phyloP scores from a whole-genome alignment of 179 eudicot species.

The Spergularia azorica region DNA sequence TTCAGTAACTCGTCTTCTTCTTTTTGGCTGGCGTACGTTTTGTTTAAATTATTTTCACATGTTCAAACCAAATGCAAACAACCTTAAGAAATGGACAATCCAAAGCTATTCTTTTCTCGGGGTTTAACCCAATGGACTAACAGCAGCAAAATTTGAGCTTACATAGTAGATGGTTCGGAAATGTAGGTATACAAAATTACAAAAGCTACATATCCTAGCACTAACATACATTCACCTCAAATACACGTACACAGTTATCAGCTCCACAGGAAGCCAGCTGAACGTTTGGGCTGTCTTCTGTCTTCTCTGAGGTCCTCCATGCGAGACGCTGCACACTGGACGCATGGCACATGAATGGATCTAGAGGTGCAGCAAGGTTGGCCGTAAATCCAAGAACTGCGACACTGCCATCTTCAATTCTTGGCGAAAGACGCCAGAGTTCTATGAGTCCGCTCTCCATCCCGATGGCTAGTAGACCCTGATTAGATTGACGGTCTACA shows the following conservation, averaged over 20 bases:
- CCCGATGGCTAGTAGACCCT: slow-evolving; percentile 79
- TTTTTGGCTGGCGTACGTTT: too few species aligned
- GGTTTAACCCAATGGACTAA: too few species aligned
- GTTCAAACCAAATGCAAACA: too few species aligned
- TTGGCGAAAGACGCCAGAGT: slow-evolving; percentile 55
- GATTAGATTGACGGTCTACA: slow-evolving; percentile 43
- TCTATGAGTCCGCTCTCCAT: slow-evolving; percentile 84
- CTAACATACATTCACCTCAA: slow-evolving; percentile 43
- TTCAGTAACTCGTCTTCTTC: too few species aligned
- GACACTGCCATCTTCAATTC: slow-evolving; percentile 27
- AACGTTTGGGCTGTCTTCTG: slow-evolving; percentile 37
- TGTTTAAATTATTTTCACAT: too few species aligned
- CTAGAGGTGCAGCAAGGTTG: slow-evolving; percentile 43
- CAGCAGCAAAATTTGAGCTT: too few species aligned
- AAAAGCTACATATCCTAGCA: slow-evolving; percentile 8
- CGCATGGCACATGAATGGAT: slow-evolving; percentile 74
- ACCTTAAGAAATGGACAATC: too few species aligned
- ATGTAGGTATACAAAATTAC: neutral
- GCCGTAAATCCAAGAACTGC: slow-evolving; percentile 31
- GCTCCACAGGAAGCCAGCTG: slow-evolving; percentile 95
- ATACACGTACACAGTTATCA: slow-evolving; percentile 87
- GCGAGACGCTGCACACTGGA: slow-evolving; percentile 73
- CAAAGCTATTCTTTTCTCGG: too few species aligned
- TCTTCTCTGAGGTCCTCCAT: slow-evolving; percentile 61
- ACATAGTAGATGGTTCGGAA: neutral